Conservation (phyloP, 805 yeast species). For the Candida sithepensis region DNA sequence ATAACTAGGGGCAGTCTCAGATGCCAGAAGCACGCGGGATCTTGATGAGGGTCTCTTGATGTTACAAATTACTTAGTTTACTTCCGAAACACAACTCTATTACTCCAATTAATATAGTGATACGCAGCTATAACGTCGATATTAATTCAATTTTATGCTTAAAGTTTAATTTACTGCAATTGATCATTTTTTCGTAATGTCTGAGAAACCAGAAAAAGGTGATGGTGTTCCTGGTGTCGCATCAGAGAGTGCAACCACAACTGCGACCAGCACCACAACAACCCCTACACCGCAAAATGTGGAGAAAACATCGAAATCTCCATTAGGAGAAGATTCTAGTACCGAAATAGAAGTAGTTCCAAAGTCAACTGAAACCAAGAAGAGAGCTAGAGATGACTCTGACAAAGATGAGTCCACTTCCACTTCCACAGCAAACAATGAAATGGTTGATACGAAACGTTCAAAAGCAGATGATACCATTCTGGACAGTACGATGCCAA, state of each 20-base stretch:
- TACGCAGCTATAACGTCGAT: too few relatives aligned
- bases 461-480: conserved; percentile 1
- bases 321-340: background rate
- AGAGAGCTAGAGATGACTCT: conserved; percentile 6
- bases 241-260: background rate
- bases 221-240: background rate
- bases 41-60: background rate
- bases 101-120: too few relatives aligned
- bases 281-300: background rate
- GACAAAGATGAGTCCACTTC: conserved; percentile 4
- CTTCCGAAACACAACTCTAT: too few relatives aligned
- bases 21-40: too few relatives aligned
- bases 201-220: background rate
- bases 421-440: background rate
- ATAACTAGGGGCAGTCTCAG: too few relatives aligned
- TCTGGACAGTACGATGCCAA: too few relatives aligned
- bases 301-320: background rate
- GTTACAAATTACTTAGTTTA: too few relatives aligned
- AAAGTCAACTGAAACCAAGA: conserved; percentile 13
- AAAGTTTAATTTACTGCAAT: background rate
- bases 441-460: conserved; percentile 3
- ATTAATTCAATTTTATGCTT: too few relatives aligned
- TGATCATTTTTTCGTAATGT: background rate
- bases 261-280: background rate
- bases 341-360: background rate